Evolutionary conservation across 176 grass and related monocot species (phyloP), one percentile per base, ranked within the genome.

Genomic region (Rhipidocladum racemiflorum): DNA sequence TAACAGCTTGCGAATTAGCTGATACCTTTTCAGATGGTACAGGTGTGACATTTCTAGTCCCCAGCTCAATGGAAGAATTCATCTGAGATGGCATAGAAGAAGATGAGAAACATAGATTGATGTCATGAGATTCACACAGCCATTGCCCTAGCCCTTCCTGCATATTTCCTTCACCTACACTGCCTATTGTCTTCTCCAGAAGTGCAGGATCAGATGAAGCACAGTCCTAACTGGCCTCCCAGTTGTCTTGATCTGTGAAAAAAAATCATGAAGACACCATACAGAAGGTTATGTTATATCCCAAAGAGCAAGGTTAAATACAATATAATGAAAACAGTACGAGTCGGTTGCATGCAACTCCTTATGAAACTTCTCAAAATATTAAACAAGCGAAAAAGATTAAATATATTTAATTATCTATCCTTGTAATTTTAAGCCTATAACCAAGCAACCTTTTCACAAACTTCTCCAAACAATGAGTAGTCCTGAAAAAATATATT

Each of bases 91-190:
- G 32, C 18, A 25, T 12, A 16, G 70, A 35, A 76, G 56, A 82
- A 50, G 45, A 73, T 45, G 74, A 45, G 25, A 86, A 74, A 74
- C 83, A 89, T 53, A 85, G 18, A 69, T 81, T 75, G 53, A 71
- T 69, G 2, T n/a, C 78, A 67, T 77, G 56, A 69, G 45, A 30
- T 57, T 53, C 17, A 85, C 25, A 45, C 4, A 71, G 27, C 77
- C 65, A 71, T 71, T 76, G 54, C 44, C 21, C 70, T 8, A 25
- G n/a, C 21, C 35, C 62, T 34, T 69, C 44, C 70, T 77, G 54
- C 76, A 85, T 77, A 81, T 85, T 77, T 71, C 55, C 29, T 64
- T 38, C 15, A 2, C 48, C 72, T 45, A 73, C 21, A 2, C 17
- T 18, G 45, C 57, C 65, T 38, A 70, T 23, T 46, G 5, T 72